A percentile compares a stretch with the other conserved stretches of the same genome.
phyloP scores from a whole-genome alignment of 768 basidiomycete genomes.

The Phylloporus arenicola region DNA sequence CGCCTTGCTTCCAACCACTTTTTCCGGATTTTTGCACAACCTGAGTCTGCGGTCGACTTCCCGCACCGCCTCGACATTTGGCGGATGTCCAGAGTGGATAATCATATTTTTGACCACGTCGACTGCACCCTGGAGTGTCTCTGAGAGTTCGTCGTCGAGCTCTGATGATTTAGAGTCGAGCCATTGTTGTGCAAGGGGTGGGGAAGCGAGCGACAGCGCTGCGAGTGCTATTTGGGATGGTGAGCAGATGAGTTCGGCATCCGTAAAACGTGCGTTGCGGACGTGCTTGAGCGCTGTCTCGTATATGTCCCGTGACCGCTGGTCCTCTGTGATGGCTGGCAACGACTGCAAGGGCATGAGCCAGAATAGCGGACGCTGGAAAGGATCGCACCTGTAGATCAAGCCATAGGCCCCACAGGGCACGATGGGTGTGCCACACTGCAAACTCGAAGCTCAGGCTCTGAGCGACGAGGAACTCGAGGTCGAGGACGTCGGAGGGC shows the following conservation, averaged over 20 bases:
- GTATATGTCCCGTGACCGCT: slow-evolving; percentile 51
- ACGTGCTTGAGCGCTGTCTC: slow-evolving; percentile 62
- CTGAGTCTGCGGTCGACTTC: slow-evolving; percentile 85
- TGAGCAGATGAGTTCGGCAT: slow-evolving; percentile 85
- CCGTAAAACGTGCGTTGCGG: slow-evolving; percentile 79
- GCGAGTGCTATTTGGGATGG: slow-evolving; percentile 93
- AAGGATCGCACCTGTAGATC: slow-evolving; percentile 66
- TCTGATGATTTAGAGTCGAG: slow-evolving; percentile 35
- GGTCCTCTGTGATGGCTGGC: slow-evolving; percentile 45
- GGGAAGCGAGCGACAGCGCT: slow-evolving; percentile 60
- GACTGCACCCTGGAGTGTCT: slow-evolving; percentile 30
- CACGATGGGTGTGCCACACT: slow-evolving; percentile 86
- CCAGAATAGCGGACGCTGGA: not conserved
- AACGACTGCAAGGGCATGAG: slow-evolving; percentile 43
- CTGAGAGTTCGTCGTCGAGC: slow-evolving; percentile 8
- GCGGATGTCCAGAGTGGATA: slow-evolving; percentile 46
- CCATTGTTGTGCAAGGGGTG: slow-evolving; percentile 61
- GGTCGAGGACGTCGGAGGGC: slow-evolving; percentile 80
- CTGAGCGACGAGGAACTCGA: slow-evolving; percentile 95
- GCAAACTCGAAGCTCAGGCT: slow-evolving; percentile 92
- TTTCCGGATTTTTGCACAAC: slow-evolving; percentile 93
- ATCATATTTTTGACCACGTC: slow-evolving; percentile 53
- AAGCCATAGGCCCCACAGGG: slow-evolving; percentile 83
- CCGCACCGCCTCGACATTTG: slow-evolving; percentile 80
- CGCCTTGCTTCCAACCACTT: slow-evolving; percentile 83